Base-by-base conservation (phyloP, 2,329 filamentous ascomycete species). In the Neofusicoccum laricinum region DNA sequence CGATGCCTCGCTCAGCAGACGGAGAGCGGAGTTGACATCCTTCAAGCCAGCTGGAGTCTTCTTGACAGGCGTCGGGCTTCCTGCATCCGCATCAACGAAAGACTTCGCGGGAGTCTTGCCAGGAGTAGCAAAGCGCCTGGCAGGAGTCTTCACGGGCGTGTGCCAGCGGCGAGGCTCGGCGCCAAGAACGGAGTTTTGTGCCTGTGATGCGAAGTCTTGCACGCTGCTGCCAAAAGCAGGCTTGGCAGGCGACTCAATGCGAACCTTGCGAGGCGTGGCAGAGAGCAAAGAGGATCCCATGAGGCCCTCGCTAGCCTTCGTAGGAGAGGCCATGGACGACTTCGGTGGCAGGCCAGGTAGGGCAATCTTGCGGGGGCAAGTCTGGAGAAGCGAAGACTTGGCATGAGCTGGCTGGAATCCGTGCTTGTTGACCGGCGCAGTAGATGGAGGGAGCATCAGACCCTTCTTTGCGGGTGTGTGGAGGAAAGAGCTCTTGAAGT, bases 401-500 rank as follows among this genome's bases (percentile, higher is more conserved):
- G 45, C 43, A 4, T 58, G 46, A n/a, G 15, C 14, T 10, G 40
- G 17, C 7, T 38, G 43, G 11, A 19, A n/a, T 0, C 49, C 48
- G 4, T 48, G 30, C 50, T 64, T 64, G 38, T 64, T 45, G 15
- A 64, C 63, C 12, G 63, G 63, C 14, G 63, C 63, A 17, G 63
- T 64, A 17, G 63, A 59, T 5, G 63, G 63, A 15, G 63, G 63
- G 3, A 64, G 63, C 63, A 64, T 64, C 19, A 64, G 25, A 1
- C 63, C 63, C 46, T 67, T 67, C 36, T 55, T 45, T 4, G 66
- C 66, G n/a, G 66, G 65, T 1, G 51, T 63, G 34, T 64, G 61
- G 4, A 67, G 57, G 10, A 63, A 14, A 2, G 64, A 66, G 43
- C 0, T 21, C 15, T 64, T 66, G 40, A 59, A 17, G 2, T 64